These are phyloP conservation scores for Penicillium sclerotigenum DNA, from an alignment of 2,329 filamentous ascomycete genomes.

Conservation along the genomic window DNA sequence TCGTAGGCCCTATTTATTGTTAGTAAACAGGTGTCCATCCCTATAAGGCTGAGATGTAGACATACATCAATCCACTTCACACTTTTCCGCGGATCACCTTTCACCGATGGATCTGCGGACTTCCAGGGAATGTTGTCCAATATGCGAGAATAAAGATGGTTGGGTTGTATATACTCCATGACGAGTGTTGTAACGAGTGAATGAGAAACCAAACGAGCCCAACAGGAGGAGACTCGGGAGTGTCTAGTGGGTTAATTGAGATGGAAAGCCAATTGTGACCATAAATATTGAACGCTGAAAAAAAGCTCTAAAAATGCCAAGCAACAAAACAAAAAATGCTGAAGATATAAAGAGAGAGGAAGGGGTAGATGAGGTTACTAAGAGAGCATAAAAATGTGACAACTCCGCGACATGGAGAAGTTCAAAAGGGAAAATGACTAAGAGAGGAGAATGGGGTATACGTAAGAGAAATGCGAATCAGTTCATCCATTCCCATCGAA, in stretches of 20 bases:
- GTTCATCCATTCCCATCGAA: background rate
- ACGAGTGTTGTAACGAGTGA: background rate
- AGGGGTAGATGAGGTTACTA: background rate
- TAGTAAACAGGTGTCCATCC: background rate
- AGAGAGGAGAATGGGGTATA: conserved; percentile 2
- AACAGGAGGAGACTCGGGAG: background rate
- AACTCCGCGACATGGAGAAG: background rate
- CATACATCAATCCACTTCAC: conserved; percentile 10
- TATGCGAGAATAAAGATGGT: conserved; percentile 19
- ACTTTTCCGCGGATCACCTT: conserved; percentile 10
- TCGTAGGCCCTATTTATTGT: conserved; percentile 46
- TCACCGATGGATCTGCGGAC: conserved; percentile 12
- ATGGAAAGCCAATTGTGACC: background rate
- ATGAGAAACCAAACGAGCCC: background rate
- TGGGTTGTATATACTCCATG: conserved; percentile 22
- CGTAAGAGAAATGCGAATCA: conserved; percentile 5
- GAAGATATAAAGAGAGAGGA: background rate
- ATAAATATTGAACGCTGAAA: background rate
- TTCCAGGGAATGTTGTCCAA: conserved; percentile 25
- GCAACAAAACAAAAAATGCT: background rate
- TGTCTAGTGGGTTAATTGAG: background rate
- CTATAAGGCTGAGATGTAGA: background rate
- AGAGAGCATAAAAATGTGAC: background rate
- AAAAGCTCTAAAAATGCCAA: background rate
- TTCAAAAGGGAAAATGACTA: background rate